These are phyloP conservation scores for Cladophialophora yegresii DNA, from an alignment of 2,329 filamentous ascomycete genomes.

Conservation along the genomic window DNA sequence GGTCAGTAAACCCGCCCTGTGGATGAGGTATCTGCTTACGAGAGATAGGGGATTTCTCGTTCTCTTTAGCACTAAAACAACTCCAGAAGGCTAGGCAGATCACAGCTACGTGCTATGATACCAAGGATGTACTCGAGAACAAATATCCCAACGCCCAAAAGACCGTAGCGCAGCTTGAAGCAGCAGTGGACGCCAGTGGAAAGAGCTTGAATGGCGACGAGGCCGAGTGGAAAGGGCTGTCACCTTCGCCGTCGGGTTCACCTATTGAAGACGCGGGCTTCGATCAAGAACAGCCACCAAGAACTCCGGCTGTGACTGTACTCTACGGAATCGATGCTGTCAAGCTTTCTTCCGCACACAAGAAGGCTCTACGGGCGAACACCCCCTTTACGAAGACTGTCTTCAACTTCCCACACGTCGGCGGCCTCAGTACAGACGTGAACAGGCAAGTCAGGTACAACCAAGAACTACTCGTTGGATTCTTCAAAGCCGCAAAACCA, in stretches of 20 bases:
- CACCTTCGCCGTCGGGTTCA: slow-evolving; percentile 21
- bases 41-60: slow-evolving; percentile 51
- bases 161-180: slow-evolving; percentile 19
- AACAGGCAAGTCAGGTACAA: slow-evolving; percentile 93
- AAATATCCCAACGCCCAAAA: slow-evolving; percentile 71
- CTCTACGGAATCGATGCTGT: slow-evolving; percentile 49
- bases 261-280: neutral
- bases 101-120: slow-evolving; percentile 51
- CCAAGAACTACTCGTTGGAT: slow-evolving; percentile 60
- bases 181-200: neutral
- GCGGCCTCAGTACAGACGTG: slow-evolving; percentile 86
- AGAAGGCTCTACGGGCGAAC: slow-evolving; percentile 32
- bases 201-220: slow-evolving; percentile 15
- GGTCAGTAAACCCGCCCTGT: slow-evolving; percentile 40
- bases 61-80: slow-evolving; percentile 47
- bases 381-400: slow-evolving; percentile 72
- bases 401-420: slow-evolving; percentile 98
- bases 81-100: slow-evolving; percentile 46
- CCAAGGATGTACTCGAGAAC: slow-evolving; percentile 53
- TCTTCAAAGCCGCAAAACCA: slow-evolving; percentile 50
- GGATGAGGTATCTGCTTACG: slow-evolving; percentile 28
- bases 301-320: slow-evolving; percentile 38
- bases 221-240: slow-evolving; percentile 35
- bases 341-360: slow-evolving; percentile 43
- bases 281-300: slow-evolving; percentile 10